phyloP scores from a whole-genome alignment of 371 early-diverging fungal species.

The Nematocida ironsii region DNA sequence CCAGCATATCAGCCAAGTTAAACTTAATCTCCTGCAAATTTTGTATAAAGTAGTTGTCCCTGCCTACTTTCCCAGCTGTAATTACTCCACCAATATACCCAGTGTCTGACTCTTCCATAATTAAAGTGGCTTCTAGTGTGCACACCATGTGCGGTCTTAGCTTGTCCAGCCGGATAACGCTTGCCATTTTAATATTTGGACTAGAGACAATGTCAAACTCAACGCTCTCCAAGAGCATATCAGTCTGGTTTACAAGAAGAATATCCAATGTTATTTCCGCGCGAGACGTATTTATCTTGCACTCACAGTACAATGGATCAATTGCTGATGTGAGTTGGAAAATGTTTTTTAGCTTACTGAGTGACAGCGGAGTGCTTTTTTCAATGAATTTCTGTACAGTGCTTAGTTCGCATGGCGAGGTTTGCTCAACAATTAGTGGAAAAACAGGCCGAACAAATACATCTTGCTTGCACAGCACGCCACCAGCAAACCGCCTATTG shows the following conservation, averaged over 20 bases:
- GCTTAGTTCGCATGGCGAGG: background rate
- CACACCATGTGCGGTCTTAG: slow-evolving; percentile 63
- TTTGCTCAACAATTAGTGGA: slow-evolving; percentile 36
- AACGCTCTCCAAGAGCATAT: slow-evolving; percentile 86
- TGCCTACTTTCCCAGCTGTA: slow-evolving; percentile 44
- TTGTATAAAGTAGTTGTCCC: slow-evolving; percentile 52
- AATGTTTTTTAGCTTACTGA: slow-evolving; percentile 71
- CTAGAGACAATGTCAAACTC: slow-evolving; percentile 89
- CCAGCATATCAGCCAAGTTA: slow-evolving; percentile 65
- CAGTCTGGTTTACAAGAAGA: slow-evolving; percentile 92
- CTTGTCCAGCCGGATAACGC: slow-evolving; percentile 81
- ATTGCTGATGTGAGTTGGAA: slow-evolving; percentile 90
- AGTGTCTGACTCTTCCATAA: slow-evolving; percentile 61
- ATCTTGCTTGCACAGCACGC: background rate
- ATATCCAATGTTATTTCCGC: slow-evolving; percentile 86
- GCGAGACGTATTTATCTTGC: slow-evolving; percentile 85
- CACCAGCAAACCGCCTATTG: background rate
- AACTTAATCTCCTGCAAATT: slow-evolving; percentile 65
- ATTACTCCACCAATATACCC: slow-evolving; percentile 67
- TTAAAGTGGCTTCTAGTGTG: slow-evolving; percentile 37
- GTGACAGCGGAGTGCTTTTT: slow-evolving; percentile 20
- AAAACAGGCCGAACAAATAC: slow-evolving; percentile 15
- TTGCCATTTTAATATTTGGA: slow-evolving; percentile 90
- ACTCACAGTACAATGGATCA: slow-evolving; percentile 96
- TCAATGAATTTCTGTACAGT: background rate